Evolutionary conservation across 2,329 filamentous ascomycete species (phyloP).

Genomic region (Leptographium radiaticola): DNA sequence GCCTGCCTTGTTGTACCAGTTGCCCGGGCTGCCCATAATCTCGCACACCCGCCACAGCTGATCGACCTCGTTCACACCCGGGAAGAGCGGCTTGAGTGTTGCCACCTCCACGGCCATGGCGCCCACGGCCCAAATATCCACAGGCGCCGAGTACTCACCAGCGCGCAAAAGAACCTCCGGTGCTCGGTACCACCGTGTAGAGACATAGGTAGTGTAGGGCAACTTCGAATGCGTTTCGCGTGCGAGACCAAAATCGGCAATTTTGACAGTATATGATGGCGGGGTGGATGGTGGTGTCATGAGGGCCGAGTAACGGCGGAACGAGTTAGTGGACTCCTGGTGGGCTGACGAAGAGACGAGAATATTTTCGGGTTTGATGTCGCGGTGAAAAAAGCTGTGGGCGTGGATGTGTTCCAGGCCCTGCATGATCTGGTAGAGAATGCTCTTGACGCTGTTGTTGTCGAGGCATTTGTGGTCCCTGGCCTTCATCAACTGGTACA

Average conservation of each 20-base stretch:
- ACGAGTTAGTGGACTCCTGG: conserved; percentile 70
- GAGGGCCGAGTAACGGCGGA: conserved; percentile 82
- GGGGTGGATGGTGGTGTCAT: conserved; percentile 93
- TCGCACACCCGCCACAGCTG: conserved; percentile 98
- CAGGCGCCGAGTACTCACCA: conserved; percentile 91
- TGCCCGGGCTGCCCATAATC: conserved; percentile 97
- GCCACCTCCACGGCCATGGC: conserved; percentile 98
- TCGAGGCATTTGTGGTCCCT: conserved; percentile 91
- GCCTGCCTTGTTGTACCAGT: conserved; percentile 92
- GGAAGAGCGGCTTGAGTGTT: conserved; percentile 91
- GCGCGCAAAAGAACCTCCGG: conserved; percentile 88
- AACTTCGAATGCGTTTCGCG: conserved; percentile 92
- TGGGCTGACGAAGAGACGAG: conserved; percentile 83
- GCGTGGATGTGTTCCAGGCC: conserved; percentile 96
- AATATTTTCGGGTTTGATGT: conserved; percentile 99
- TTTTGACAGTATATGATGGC: conserved; percentile 90
- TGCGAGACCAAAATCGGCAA: conserved; percentile 96
- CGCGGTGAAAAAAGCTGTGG: conserved; percentile 94
- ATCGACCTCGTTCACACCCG: conserved; percentile 94
- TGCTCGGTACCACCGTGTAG: conserved; percentile 94
- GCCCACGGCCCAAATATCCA: conserved; percentile 97
- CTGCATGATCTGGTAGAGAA: conserved; percentile 91
- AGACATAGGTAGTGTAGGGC: conserved; percentile 96
- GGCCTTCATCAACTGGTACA: conserved; percentile 98
- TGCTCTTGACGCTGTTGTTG: conserved; percentile 87